A percentile compares a stretch with the other conserved stretches of the same genome.
Evolutionary conservation across 2,329 filamentous ascomycete genomes (phyloP).

Genomic region (Calonectria multiphialidica): DNA sequence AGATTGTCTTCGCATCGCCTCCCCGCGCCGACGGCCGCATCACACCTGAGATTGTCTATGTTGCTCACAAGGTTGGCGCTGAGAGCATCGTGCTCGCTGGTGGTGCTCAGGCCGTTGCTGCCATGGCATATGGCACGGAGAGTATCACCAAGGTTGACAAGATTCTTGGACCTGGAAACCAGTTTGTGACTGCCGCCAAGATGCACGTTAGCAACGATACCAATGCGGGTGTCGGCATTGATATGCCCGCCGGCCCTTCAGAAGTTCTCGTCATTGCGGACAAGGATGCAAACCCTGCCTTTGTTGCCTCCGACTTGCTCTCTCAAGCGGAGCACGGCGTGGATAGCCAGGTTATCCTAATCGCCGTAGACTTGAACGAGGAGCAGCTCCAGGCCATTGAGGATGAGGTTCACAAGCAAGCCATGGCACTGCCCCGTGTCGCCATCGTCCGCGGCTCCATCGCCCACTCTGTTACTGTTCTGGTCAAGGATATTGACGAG

Average conservation of each 20-base stretch:
- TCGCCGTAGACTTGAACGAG: constrained; percentile 84
- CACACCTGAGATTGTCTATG: constrained; percentile 97
- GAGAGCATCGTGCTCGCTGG: constrained; percentile 96
- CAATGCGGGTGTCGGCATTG: constrained; percentile 93
- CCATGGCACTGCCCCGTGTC: constrained; percentile 86
- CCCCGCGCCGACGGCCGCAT: constrained; percentile 90
- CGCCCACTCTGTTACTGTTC: constrained; percentile 89
- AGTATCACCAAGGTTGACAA: constrained; percentile 97
- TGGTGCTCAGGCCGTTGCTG: constrained; percentile 94
- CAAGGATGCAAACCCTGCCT: constrained; percentile 87
- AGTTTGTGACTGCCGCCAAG: constrained; percentile 98
- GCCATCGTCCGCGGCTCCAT: constrained; percentile 94
- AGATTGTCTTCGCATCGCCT: constrained; percentile 92
- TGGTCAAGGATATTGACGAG: constrained; percentile 77
- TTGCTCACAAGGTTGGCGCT: constrained; percentile 95
- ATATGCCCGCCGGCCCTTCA: constrained; percentile 97
- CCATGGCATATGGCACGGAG: constrained; percentile 97
- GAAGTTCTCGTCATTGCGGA: constrained; percentile 98
- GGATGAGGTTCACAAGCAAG: constrained; percentile 89
- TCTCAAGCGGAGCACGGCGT: constrained; percentile 97
- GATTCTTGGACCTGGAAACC: constrained; percentile 96
- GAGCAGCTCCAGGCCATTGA: constrained; percentile 85
- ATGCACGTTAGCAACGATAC: constrained; percentile 99
- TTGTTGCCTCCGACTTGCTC: constrained; percentile 93
- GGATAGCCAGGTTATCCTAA: constrained; percentile 93